phyloP scores from a whole-genome alignment of 192 early-diverging fungal species.

The Podila epigama region DNA sequence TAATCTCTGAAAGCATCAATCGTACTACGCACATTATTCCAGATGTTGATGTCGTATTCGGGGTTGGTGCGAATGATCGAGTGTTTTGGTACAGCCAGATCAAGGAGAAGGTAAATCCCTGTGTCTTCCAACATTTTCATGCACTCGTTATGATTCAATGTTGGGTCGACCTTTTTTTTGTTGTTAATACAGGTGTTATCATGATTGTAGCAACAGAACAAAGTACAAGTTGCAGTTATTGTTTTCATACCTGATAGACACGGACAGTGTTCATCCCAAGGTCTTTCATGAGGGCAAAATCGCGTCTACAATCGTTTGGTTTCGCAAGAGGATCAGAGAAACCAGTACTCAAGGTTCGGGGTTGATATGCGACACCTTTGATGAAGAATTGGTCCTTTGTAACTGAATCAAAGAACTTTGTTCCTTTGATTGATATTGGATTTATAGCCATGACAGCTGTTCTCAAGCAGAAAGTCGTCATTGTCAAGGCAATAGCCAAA shows the following conservation, averaged over 20 bases:
- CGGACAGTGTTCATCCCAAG: constrained; percentile 75
- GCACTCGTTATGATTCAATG: constrained; percentile 70
- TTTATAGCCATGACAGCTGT: constrained; percentile 52
- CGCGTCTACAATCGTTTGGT: constrained; percentile 63
- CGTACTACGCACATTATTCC: constrained; percentile 62
- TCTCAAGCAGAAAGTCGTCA: constrained; percentile 1
- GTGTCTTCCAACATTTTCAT: constrained; percentile 70
- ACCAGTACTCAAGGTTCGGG: constrained; percentile 51
- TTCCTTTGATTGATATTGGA: constrained; percentile 70
- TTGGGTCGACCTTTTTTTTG: constrained; percentile 56
- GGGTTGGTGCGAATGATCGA: constrained; percentile 73
- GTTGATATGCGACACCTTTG: constrained; percentile 81
- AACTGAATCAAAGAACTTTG: constrained; percentile 75
- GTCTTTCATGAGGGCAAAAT: constrained; percentile 69
- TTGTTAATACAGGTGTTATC: background rate
- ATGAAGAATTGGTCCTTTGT: constrained; percentile 79
- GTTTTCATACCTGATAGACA: constrained; percentile 67
- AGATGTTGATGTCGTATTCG: constrained; percentile 62
- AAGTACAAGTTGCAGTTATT: background rate
- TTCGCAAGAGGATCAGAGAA: constrained; percentile 70
- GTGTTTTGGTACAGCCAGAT: constrained; percentile 64
- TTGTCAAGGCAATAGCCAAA: background rate
- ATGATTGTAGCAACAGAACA: background rate
- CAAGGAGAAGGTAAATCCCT: constrained; percentile 80
- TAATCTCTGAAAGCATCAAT: constrained; percentile 75